Conservation (phyloP, 2,329 filamentous ascomycete species). For the Pestalotiopsis sp. region DNA sequence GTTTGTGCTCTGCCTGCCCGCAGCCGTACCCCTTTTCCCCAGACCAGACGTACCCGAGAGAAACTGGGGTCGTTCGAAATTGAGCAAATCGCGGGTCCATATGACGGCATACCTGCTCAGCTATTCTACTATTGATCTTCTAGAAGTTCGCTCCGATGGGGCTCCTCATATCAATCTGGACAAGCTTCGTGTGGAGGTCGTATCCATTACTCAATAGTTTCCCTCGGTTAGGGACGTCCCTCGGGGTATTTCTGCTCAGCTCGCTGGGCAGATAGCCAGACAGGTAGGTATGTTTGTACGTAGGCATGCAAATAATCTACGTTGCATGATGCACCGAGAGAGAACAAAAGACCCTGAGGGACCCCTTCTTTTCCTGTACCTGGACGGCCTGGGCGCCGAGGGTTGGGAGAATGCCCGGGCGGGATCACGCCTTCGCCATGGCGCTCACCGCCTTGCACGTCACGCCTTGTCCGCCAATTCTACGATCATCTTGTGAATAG, state of each 20-base stretch:
- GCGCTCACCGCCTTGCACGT: neutral
- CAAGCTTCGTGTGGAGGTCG: no score
- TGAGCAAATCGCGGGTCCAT: neutral
- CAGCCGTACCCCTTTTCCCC: neutral
- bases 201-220: no score
- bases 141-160: neutral
- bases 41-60: neutral
- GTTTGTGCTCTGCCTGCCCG: neutral
- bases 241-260: no score
- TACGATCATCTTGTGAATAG: neutral
- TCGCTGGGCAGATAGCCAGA: no score
- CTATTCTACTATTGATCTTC: neutral
- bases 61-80: neutral
- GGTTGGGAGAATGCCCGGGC: neutral
- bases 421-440: neutral
- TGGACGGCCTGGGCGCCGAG: neutral
- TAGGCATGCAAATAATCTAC: neutral
- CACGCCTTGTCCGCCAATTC: neutral
- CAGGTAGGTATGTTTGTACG: neutral
- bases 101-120: neutral
- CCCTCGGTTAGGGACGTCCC: no score
- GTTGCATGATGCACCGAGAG: neutral
- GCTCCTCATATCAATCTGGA: neutral
- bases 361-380: neutral
- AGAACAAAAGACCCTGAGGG: neutral